phyloP scores from a whole-genome alignment of 1,139 yeast genomes.

The Magnusiomyces ingens region DNA sequence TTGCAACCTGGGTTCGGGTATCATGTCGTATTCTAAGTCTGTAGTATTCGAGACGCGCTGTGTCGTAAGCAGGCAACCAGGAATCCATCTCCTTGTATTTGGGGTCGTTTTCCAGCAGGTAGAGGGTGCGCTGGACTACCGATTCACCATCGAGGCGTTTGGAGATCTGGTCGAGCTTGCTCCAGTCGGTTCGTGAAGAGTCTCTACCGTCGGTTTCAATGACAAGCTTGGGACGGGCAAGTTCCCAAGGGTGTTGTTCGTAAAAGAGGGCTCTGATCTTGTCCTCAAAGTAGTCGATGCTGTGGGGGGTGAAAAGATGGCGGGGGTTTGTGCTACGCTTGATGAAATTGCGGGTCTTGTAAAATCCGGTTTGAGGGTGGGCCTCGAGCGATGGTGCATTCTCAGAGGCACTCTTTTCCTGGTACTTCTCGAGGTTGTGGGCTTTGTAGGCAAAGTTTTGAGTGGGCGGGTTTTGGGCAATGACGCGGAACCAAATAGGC shows the following conservation, averaged over 20 bases:
- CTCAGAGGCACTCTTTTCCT: conserved; percentile 25
- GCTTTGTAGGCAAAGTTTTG: conserved; percentile 46
- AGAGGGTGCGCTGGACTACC: conserved; percentile 87
- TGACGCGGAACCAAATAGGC: conserved; percentile 85
- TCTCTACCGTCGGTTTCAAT: conserved; percentile 67
- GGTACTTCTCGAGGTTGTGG: conserved; percentile 38
- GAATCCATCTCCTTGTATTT: conserved; percentile 31
- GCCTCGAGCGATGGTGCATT: conserved; percentile 23
- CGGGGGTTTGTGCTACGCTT: conserved; percentile 28
- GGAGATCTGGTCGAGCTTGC: conserved; percentile 59
- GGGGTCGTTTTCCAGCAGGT: conserved; percentile 46
- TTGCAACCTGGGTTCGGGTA: conserved; percentile 61
- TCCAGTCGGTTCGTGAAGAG: conserved; percentile 60
- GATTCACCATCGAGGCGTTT: conserved; percentile 86
- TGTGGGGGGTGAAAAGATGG: conserved; percentile 50
- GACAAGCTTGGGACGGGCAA: conserved; percentile 83
- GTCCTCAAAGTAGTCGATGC: conserved; percentile 72
- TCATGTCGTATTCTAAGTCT: conserved; percentile 80
- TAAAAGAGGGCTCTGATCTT: conserved; percentile 72
- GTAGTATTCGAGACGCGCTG: conserved; percentile 83
- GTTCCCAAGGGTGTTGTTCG: conserved; percentile 97
- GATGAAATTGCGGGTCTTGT: conserved; percentile 44
- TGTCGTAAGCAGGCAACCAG: conserved; percentile 67
- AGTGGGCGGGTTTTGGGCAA: conserved; percentile 73
- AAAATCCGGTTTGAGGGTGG: conserved; percentile 28